Evolutionary conservation across 169 alveolate genomes (phyloP), one percentile per base, ranked within the genome.

Genomic region (Cryptosporidium ubiquitum): DNA sequence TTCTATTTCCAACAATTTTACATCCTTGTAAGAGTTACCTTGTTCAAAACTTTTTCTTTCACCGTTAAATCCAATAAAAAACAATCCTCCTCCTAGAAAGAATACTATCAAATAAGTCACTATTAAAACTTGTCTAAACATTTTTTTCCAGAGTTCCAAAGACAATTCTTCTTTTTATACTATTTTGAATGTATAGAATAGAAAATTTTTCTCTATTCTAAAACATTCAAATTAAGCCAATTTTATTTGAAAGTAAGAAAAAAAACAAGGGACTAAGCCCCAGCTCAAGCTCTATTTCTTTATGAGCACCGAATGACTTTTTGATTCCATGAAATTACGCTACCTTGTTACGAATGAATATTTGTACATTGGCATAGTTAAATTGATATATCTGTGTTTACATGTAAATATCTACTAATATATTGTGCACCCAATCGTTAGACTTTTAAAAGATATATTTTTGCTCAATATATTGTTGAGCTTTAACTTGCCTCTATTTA

Each of bases 21-120:
- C 29, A n/a, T 58, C 10, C 7, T 16, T 29, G 5, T 10, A 12
- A 5, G 60, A 29, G 9, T 35, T 44, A 40, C 23, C 35, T 26
- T 26, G 39, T 4, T 0, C 51, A 20, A 39, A 12, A 39, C 20
- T 31, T n/a, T n/a, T 29, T 14, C 29, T 42, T 12, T 40, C 79
- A 23, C 49, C 33, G 61, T 26, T 57, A 61, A 61, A 79, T 31
- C 89, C 89, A 79, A 12, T 31, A 64, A 58, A 40, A 42, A 79
- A 79, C 14, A 79, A 26, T 5, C 7, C 10, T 12, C 20, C 35
- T 1, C 89, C 89, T 23, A 79, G 89, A 12, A 64, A 20, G 10
- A 58, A 47, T 2, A 58, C 64, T 58, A 33, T 6, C 42, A 64
- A 35, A 37, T 31, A 64, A 0, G 71, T 33, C 49, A 64, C 2